Evolutionary conservation across 768 basidiomycete genomes (phyloP).

Genomic region (Pisolithus albus): DNA sequence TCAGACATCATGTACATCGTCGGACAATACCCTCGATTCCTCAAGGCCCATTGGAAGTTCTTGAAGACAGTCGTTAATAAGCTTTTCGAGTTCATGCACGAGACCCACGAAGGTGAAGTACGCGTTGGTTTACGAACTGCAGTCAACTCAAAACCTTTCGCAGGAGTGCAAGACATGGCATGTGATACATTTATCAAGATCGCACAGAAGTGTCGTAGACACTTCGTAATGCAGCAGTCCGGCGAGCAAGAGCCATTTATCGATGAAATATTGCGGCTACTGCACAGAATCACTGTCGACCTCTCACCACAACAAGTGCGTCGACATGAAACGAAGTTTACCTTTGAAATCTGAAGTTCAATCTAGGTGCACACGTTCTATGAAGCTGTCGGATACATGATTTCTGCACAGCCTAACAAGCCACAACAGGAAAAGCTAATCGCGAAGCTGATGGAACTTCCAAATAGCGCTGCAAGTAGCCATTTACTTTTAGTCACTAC

Average conservation of each 20-base stretch:
- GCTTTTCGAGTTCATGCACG: slow-evolving; percentile 99
- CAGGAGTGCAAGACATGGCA: slow-evolving; percentile 99
- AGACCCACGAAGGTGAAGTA: slow-evolving; percentile 84
- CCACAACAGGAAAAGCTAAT: slow-evolving; percentile 94
- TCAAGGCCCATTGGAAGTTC: slow-evolving; percentile 99
- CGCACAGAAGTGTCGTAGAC: slow-evolving; percentile 94
- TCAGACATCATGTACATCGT: slow-evolving; percentile 99
- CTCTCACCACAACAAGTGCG: slow-evolving; percentile 77
- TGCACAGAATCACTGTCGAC: slow-evolving; percentile 93
- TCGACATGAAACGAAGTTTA: background rate
- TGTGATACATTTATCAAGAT: slow-evolving; percentile 99
- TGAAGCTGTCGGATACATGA: slow-evolving; percentile 99
- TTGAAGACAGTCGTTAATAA: slow-evolving; percentile 99
- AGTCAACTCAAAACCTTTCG: slow-evolving; percentile 1
- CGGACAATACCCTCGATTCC: slow-evolving; percentile 97
- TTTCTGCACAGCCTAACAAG: slow-evolving; percentile 97
- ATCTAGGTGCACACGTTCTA: slow-evolving; percentile 89
- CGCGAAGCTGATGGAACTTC: slow-evolving; percentile 91
- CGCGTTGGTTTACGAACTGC: background rate
- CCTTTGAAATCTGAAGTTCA: slow-evolving; percentile 5
- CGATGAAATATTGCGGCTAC: slow-evolving; percentile 87
- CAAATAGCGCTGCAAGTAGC: slow-evolving; percentile 85
- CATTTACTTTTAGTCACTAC: background rate
- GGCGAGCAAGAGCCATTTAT: slow-evolving; percentile 97
- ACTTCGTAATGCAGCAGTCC: slow-evolving; percentile 98